A percentile compares a stretch with the other conserved stretches of the same genome.
These are phyloP conservation scores for Nidula niveotomentosa DNA, from an alignment of 1,284 basidiomycete species.

Conservation along the genomic window DNA sequence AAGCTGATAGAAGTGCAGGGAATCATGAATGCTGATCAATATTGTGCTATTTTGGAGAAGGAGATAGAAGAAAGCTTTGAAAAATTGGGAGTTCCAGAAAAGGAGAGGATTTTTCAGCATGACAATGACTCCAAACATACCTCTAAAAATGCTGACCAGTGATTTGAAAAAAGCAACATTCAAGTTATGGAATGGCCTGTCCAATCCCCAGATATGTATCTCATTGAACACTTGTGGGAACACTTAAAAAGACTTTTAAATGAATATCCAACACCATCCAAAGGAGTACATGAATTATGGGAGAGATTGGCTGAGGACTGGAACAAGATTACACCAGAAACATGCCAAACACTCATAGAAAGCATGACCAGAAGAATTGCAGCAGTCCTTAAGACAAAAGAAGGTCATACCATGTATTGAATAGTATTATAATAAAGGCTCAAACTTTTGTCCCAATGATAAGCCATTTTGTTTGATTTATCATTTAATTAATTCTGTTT, in stretches of 20 bases:
- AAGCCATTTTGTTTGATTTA: background rate
- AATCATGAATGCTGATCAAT: slow-evolving; percentile 7
- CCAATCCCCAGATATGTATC: slow-evolving; percentile 28
- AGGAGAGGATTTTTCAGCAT: slow-evolving; percentile 14
- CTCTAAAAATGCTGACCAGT: slow-evolving; percentile 14
- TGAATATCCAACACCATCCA: slow-evolving; percentile 13
- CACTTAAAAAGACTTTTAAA: slow-evolving; percentile 10
- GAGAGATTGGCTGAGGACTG: slow-evolving; percentile 14
- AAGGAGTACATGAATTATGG: slow-evolving; percentile 12
- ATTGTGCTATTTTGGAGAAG: slow-evolving; percentile 7
- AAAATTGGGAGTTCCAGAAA: background rate
- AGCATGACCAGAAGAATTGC: slow-evolving; percentile 10
- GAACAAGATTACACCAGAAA: slow-evolving; percentile 8
- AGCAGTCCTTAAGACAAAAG: background rate
- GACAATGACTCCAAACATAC: slow-evolving; percentile 24
- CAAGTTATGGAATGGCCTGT: slow-evolving; percentile 22
- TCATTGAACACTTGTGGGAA: slow-evolving; percentile 30
- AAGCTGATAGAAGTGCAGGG: slow-evolving; percentile 7
- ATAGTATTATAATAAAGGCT: background rate
- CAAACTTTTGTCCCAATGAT: background rate
- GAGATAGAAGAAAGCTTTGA: slow-evolving; percentile 4
- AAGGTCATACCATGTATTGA: background rate
- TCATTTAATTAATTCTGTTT: background rate
- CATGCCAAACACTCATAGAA: slow-evolving; percentile 10
- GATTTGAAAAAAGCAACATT: slow-evolving; percentile 18